A percentile compares a stretch with the other conserved stretches of the same genome.
Conservation (phyloP, 768 basidiomycete species). For the Plicaturopsis crispa region DNA sequence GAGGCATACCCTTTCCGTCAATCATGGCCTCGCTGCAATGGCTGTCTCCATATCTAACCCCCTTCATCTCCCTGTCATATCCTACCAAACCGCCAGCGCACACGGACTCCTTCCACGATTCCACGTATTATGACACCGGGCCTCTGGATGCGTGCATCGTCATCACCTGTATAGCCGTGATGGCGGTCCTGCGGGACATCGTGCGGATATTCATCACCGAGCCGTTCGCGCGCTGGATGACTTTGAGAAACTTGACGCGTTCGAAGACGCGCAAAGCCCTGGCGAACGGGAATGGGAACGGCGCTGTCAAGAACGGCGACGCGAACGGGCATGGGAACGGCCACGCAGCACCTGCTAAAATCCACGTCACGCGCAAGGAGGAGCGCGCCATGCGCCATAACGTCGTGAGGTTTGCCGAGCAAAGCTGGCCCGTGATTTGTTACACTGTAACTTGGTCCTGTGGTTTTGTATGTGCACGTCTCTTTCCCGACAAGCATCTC, state of each 20-base stretch:
- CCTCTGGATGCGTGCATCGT: slow-evolving; percentile 72
- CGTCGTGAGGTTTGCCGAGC: slow-evolving; percentile 87
- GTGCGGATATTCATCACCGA: slow-evolving; percentile 67
- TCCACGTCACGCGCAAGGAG: slow-evolving; percentile 32
- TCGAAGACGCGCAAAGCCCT: slow-evolving; percentile 11
- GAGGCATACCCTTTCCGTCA: too few relatives aligned
- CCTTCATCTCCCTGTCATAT: slow-evolving; percentile 73
- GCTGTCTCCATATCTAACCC: slow-evolving; percentile 48
- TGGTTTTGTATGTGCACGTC: slow-evolving; percentile 63
- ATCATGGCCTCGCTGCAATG: too few relatives aligned
- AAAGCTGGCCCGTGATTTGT: slow-evolving; percentile 86
- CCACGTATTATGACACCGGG: slow-evolving; percentile 68
- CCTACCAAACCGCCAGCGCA: slow-evolving; percentile 44
- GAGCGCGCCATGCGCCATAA: slow-evolving; percentile 58
- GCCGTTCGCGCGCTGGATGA: slow-evolving; percentile 75
- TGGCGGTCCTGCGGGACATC: slow-evolving; percentile 82
- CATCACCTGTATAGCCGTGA: slow-evolving; percentile 73
- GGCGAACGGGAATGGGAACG: slow-evolving; percentile 12
- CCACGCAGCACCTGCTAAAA: slow-evolving; percentile 17
- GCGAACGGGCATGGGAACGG: slow-evolving; percentile 27
- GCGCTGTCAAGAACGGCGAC: slow-evolving; percentile 15
- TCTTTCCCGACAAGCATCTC: slow-evolving; percentile 4
- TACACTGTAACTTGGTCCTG: slow-evolving; percentile 68
- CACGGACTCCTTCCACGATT: slow-evolving; percentile 68
- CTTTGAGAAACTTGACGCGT: slow-evolving; percentile 43